Conservation (phyloP, 192 early-diverging fungal species). For the Ambispora gerdemannii region DNA sequence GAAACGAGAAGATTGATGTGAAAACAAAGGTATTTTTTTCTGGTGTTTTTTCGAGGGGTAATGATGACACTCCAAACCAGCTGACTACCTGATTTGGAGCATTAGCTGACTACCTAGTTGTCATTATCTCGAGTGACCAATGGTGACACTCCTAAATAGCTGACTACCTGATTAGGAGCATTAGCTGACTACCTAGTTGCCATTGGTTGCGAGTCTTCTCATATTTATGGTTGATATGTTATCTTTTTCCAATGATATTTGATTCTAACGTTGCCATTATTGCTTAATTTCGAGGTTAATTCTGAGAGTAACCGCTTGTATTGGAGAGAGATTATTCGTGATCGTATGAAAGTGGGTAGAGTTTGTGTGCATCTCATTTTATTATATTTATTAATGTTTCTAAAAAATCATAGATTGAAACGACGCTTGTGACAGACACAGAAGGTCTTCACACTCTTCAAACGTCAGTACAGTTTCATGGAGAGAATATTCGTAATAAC, state of each 20-base stretch:
- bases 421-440: conserved; percentile 18
- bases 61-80: conserved; percentile 20
- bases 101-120: conserved; percentile 22
- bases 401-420: conserved; percentile 25
- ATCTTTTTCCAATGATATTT: conserved; percentile 22
- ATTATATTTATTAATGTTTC: conserved; percentile 24
- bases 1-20: conserved; percentile 17
- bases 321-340: conserved; percentile 23
- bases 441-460: conserved; percentile 25
- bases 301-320: conserved; percentile 24
- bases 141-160: conserved; percentile 16
- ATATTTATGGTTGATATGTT: conserved; percentile 24
- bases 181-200: conserved; percentile 20
- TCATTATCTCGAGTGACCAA: conserved; percentile 23
- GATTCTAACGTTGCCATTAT: conserved; percentile 26
- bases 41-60: conserved; percentile 22
- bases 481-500: conserved; percentile 20
- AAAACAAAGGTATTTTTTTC: conserved; percentile 12
- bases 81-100: no score
- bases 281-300: conserved; percentile 24
- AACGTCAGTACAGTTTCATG: conserved; percentile 14
- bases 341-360: conserved; percentile 24
- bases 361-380: conserved; percentile 22
- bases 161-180: conserved; percentile 23
- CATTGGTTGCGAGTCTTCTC: conserved; percentile 16